Base-by-base conservation (phyloP, 2,329 filamentous ascomycete genomes). In the Boeremia lycopersici region DNA sequence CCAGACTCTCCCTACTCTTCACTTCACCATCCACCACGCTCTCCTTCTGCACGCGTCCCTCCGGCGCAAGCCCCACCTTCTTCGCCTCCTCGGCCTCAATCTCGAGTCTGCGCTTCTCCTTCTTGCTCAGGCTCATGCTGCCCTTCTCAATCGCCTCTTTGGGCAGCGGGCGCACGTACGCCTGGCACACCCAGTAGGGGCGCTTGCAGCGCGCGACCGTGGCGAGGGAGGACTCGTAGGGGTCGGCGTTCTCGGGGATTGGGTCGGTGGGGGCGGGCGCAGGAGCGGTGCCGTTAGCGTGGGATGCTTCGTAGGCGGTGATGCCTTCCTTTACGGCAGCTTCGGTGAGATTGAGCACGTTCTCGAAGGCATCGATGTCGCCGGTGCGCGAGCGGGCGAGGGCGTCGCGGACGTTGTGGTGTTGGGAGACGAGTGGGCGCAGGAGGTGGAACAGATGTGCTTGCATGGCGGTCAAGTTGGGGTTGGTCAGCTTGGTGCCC, bases 381-480 rank as follows among this genome's bases (percentile, higher is more conserved):
- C 89, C 89, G 0, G 85, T 81, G 17, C 83, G 78, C 13, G 82
- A 84, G 57, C 81, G 81, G 0, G 91, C 93, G 2, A 99, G 82
- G n/a, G 88, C 85, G 71, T 98, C 91, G 29, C 95, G 86, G 29
- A 98, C 86, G 62, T 95, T 84, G 23, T 90, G 93, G 75, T 97
- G 90, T 58, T 82, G 84, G 2, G 87, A 81, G 30, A 99, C 87
- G 23, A 98, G 84, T 29, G 93, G 87, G 13, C 93, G 85, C 19
- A 98, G 83, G 25, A 99, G 84, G 73, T 96, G 90, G 80, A 99
- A 99, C 38, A 97, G 84, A 74, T 99, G 95, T 0, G 91, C 86
- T 74, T 98, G 93, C 82, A 97, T 90, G 30, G 87, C 87, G 10
- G 84, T 81, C 42, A 96, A 80, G 73, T 95, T 98, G 3, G 83